Evolutionary conservation across 192 early-diverging fungal genomes (phyloP).

Genomic region (Thamnidium elegans): DNA sequence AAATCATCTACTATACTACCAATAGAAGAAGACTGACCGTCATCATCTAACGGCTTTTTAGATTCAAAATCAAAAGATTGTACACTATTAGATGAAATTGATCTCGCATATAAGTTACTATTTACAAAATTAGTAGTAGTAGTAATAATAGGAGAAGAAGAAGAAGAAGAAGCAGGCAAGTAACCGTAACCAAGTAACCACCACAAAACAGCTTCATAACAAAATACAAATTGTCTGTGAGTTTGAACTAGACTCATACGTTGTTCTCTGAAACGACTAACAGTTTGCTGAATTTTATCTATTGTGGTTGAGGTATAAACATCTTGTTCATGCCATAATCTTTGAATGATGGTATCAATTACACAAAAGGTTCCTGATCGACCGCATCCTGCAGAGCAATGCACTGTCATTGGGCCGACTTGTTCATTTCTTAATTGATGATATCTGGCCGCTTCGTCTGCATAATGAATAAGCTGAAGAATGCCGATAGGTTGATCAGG

Average conservation of each 20-base stretch:
- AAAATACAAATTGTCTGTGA: constrained; percentile 76
- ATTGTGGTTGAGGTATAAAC: constrained; percentile 18
- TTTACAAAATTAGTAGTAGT: too few species aligned
- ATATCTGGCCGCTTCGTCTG: constrained; percentile 27
- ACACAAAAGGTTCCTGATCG: constrained; percentile 70
- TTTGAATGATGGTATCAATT: constrained; percentile 46
- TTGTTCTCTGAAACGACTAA: constrained; percentile 69
- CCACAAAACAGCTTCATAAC: constrained; percentile 77
- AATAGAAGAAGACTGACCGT: not conserved
- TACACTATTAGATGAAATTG: not conserved
- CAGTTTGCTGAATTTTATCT: constrained; percentile 50
- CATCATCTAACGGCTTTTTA: not conserved
- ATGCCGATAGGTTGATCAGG: constrained; percentile 62
- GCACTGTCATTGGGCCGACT: constrained; percentile 60
- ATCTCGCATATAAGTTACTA: too few species aligned
- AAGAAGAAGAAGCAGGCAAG: not conserved
- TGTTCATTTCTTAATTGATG: constrained; percentile 8
- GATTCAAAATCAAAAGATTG: too few species aligned
- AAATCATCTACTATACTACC: constrained; percentile 3
- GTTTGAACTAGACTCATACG: constrained; percentile 85
- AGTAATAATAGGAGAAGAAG: not conserved
- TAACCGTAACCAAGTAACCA: constrained; percentile 32
- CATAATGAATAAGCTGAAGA: constrained; percentile 52
- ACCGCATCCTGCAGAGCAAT: constrained; percentile 74
- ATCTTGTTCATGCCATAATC: constrained; percentile 1